Percentiles rank a stretch among this genome's conserved stretches.
Evolutionary conservation across 768 basidiomycete genomes (phyloP).

Genomic region (Tulasnella sp.): DNA sequence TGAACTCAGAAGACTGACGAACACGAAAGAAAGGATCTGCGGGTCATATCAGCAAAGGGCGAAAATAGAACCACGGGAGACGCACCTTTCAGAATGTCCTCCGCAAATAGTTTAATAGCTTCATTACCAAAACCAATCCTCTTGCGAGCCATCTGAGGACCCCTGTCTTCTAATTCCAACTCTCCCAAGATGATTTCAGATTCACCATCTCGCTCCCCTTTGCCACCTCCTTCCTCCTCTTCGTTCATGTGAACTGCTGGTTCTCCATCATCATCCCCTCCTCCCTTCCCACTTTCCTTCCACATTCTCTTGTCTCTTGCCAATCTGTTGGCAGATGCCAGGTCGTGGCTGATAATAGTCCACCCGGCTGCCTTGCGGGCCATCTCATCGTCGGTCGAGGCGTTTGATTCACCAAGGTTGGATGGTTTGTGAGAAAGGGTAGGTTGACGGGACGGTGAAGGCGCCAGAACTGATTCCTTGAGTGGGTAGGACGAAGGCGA

Average conservation of each 20-base stretch:
- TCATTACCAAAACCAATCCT: slow-evolving; percentile 33
- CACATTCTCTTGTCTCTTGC: slow-evolving; percentile 33
- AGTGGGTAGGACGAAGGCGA: slow-evolving; percentile 73
- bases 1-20: slow-evolving; percentile 31
- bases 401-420: slow-evolving; percentile 48
- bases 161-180: slow-evolving; percentile 54
- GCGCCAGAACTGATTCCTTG: slow-evolving; percentile 35
- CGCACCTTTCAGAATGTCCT: slow-evolving; percentile 73
- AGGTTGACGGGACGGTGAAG: slow-evolving; percentile 37
- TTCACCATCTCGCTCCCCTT: slow-evolving; percentile 60
- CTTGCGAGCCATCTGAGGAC: slow-evolving; percentile 9
- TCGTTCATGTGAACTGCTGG: slow-evolving; percentile 33
- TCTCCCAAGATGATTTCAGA: slow-evolving; percentile 71
- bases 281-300: slow-evolving; percentile 29
- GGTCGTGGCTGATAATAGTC: slow-evolving; percentile 59
- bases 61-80: no score
- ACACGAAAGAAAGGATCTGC: slow-evolving; percentile 26
- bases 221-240: slow-evolving; percentile 36
- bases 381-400: not conserved
- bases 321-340: not conserved
- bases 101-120: slow-evolving; percentile 62
- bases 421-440: slow-evolving; percentile 37
- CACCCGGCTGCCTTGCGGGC: slow-evolving; percentile 42
- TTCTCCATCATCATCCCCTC: slow-evolving; percentile 35
- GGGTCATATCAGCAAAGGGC: slow-evolving; percentile 30